Evolutionary conservation across 345 rosid genomes (phyloP).

Genomic region (Heritiera fomes): DNA sequence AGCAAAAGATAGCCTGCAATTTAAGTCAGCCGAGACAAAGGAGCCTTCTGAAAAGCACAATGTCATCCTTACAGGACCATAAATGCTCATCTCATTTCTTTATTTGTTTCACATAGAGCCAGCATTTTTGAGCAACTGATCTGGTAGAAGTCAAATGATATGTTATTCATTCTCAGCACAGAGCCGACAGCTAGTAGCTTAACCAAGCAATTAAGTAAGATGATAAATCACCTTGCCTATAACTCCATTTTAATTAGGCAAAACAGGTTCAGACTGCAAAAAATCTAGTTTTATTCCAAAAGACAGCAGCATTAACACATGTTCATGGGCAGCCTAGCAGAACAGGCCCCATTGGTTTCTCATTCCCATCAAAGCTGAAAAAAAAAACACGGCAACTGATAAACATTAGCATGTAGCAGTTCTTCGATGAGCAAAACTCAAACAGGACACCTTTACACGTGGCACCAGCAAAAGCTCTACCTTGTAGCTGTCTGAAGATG

Average conservation of each 20-base stretch:
- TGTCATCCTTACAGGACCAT: background rate
- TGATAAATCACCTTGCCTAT: background rate
- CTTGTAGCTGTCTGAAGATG: background rate
- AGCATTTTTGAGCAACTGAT: background rate
- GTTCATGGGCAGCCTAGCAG: background rate
- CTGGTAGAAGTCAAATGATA: background rate
- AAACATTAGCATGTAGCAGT: background rate
- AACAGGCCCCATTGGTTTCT: background rate
- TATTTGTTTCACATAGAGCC: background rate
- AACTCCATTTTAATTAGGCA: slow-evolving; percentile 3
- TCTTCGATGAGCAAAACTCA: background rate
- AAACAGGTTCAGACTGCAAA: background rate
- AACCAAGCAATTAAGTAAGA: background rate
- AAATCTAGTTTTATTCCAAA: background rate
- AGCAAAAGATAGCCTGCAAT: background rate
- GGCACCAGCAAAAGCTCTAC: background rate
- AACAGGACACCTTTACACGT: background rate
- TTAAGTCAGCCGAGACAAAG: background rate
- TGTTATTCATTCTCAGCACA: background rate
- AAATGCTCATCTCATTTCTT: background rate
- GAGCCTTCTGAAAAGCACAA: background rate
- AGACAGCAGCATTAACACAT: background rate
- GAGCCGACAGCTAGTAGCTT: background rate
- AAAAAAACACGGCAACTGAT: background rate
- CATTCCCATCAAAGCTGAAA: background rate